Evolutionary conservation across 1,284 basidiomycete genomes (phyloP), one percentile per base, ranked within the genome.

Genomic region (Macrocystidia cucumis): DNA sequence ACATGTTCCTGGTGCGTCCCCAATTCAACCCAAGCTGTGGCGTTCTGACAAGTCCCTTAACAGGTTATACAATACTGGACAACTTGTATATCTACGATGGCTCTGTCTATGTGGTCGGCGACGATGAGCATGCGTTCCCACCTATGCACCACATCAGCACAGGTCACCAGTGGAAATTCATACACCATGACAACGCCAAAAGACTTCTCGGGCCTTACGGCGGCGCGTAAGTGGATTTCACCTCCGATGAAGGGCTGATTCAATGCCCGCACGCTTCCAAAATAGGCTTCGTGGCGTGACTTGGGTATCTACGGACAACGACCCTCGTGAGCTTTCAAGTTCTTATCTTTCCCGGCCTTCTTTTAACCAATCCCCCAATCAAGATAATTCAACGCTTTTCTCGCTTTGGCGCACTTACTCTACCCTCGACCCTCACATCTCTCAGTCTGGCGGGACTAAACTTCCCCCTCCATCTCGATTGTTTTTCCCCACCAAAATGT

Each of bases 41-140:
- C 17, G 17, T 24, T 19, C 17, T 40, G 31, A 12, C 30, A 8
- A 18, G 32, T 18, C 18, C n/a, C n/a, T 41, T 28, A 13, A 23
- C 49, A 88, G 88, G 89, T 2, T 88, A 80, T 62, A 89, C 84
- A 1, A 72, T 90, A 27, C 63, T 91, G 36, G 85, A 91, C 46
- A 80, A 85, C 41, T 65, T 89, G 16, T 74, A 83, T 43, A 54
- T 85, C 17, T 68, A 67, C 44, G 77, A 82, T 46, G 78, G 80
- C 8, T 72, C 71, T 4, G 63, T 89, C 36, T 87, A 78, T 53
- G 55, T 91, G 39, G 74, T 86, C 16, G 67, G 72, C 3, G 73
- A 84, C 45, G 59, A 73, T 35, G 61, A 61, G 5, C 49, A 61
- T 4, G 56, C 57, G 16, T 65, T 80, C 33, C 82, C 78, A 2